Evolutionary conservation across 768 basidiomycete species (phyloP).

Genomic region (Phylloporus sp.): DNA sequence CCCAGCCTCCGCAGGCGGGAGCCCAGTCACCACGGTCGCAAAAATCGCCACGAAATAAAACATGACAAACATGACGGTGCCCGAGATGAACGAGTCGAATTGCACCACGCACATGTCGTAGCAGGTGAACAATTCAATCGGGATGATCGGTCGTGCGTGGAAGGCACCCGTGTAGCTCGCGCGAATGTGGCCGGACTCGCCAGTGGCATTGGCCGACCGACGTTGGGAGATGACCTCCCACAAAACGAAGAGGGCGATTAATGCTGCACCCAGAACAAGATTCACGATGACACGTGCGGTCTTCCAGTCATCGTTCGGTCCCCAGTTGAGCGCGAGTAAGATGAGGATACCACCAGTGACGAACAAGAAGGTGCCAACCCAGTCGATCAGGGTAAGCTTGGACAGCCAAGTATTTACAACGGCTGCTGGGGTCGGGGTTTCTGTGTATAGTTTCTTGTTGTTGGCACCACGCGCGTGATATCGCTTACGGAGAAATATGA

Average conservation of each 20-base stretch:
- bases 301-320: constrained; percentile 40
- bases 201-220: neutral
- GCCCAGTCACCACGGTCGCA: constrained; percentile 41
- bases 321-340: constrained; percentile 49
- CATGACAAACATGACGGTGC: constrained; percentile 47
- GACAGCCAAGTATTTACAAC: constrained; percentile 19
- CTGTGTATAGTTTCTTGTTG: constrained; percentile 7
- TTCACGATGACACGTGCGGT: constrained; percentile 41
- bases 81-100: constrained; percentile 37
- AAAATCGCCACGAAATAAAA: constrained; percentile 54
- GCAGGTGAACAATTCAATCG: constrained; percentile 40
- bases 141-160: constrained; percentile 41
- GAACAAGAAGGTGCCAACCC: constrained; percentile 44
- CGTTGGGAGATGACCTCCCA: constrained; percentile 43
- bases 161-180: constrained; percentile 15
- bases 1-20: constrained; percentile 38
- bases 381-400: constrained; percentile 38
- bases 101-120: constrained; percentile 38
- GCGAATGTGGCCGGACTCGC: neutral
- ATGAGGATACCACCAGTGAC: constrained; percentile 41
- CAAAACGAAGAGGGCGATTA: constrained; percentile 35
- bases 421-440: neutral
- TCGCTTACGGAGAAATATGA: constrained; percentile 37
- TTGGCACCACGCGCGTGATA: constrained; percentile 17
- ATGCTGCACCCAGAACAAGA: constrained; percentile 41